Evolutionary conservation across 345 rosid genomes (phyloP), one percentile per base, ranked within the genome.

Genomic region (Reutealis trisperma): DNA sequence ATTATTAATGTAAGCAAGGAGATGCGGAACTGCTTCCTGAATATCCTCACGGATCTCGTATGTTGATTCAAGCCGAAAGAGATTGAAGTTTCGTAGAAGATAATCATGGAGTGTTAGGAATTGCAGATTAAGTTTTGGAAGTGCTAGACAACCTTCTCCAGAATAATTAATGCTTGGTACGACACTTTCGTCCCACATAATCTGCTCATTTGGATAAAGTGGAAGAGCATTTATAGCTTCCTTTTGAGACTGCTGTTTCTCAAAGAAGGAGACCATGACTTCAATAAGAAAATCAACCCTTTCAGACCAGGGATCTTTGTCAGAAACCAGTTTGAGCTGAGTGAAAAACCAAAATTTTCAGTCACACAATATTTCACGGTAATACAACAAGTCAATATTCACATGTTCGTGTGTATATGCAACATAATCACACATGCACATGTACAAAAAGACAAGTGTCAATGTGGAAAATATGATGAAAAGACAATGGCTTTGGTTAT

Each of bases 41-140:
- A 96, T 96, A 84, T 96, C 98, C 87, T 96, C 99, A 11, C 99
- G 99, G 76, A 96, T 96, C 91, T 93, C 98, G 85, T 96, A 96
- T 10, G 98, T 96, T 72, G 99, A 96, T 83, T 96, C 99, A 68
- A 96, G 92, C 58, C 98, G 99, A 73, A 96, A 96, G 77, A 96
- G 97, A 85, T 96, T 93, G 87, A 96, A 96, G 82, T 96, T 96
- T 81, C 99, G 83, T 9, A 93, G 85, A 75, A 96, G 98, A 83
- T 96, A 96, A 79, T 96, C 99, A 84, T 96, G 98, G 61, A 96
- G 98, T 18, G 98, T 96, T 83, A 96, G 78, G 80, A 96, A 93
- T 82, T 96, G 99, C 71, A 96, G 87, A 85, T 96, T 96, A 74
- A 96, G 96, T 86, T 96, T 96, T 42, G 99, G 99, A 80, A 96